These are phyloP conservation scores for Gracilaria gracilis DNA, from an alignment of 23 red algal genomes.

Conservation along the genomic window DNA sequence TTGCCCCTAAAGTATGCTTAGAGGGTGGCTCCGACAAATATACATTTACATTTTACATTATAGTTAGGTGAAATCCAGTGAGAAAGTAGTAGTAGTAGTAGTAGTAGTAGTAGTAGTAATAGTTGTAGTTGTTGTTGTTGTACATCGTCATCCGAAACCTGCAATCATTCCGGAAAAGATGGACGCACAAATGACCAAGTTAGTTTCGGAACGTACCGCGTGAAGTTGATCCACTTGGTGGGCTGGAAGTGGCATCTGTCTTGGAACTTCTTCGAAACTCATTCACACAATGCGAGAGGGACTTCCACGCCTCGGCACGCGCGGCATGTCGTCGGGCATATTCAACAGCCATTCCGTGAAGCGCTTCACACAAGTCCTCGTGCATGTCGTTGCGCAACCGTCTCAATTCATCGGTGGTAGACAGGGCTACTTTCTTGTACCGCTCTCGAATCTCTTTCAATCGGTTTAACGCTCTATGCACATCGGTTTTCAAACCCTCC, in stretches of 20 bases:
- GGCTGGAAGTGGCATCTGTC: neutral
- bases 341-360: conserved; percentile 26
- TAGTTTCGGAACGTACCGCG: neutral
- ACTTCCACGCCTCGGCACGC: conserved; percentile 8
- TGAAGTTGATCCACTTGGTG: conserved; percentile 19
- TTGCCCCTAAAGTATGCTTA: no score
- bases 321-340: conserved; percentile 18
- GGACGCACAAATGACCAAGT: neutral
- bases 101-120: no score
- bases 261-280: conserved; percentile 27
- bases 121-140: neutral
- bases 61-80: neutral
- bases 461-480: conserved; percentile 15
- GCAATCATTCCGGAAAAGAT: neutral
- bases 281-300: conserved; percentile 6
- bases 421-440: conserved; percentile 50
- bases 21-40: neutral
- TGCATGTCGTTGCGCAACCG: conserved; percentile 72
- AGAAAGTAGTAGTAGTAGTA: no score
- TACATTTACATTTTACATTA: neutral
- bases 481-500: conserved; percentile 58
- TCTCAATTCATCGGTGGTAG: conserved; percentile 73
- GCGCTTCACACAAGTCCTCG: conserved; percentile 53
- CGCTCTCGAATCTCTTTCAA: conserved; percentile 55
- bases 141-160: neutral